A percentile compares a stretch with the other conserved stretches of the same genome.
Conservation (phyloP, 2,329 filamentous ascomycete genomes). For the Diaporthe sp. region DNA sequence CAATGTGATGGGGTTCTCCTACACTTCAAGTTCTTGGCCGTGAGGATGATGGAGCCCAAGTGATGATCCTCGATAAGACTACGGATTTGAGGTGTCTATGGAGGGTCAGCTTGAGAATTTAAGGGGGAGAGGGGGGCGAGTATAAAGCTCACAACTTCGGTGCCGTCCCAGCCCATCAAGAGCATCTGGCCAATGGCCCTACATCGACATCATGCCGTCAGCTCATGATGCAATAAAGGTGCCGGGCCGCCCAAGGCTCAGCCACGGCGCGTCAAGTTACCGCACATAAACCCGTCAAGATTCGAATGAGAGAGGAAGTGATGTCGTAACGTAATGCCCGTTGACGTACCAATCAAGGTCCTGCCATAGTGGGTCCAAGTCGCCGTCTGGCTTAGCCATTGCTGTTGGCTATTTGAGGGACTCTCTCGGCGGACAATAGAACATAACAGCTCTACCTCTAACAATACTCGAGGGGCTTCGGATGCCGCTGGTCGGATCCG, state of each 20-base stretch:
- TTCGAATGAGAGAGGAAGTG: slow-evolving; percentile 25
- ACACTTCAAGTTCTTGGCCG: slow-evolving; percentile 90
- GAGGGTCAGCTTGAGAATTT: background rate
- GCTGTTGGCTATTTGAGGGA: slow-evolving; percentile 31
- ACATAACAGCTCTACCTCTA: slow-evolving; percentile 26
- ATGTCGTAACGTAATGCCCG: background rate
- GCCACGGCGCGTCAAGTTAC: slow-evolving; percentile 23
- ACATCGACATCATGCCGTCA: slow-evolving; percentile 52
- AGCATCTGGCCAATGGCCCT: slow-evolving; percentile 82
- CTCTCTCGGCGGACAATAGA: background rate
- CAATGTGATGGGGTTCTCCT: slow-evolving; percentile 41
- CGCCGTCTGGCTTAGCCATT: slow-evolving; percentile 59
- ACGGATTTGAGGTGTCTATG: slow-evolving; percentile 79
- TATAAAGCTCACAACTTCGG: slow-evolving; percentile 65
- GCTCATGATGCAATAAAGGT: slow-evolving; percentile 33
- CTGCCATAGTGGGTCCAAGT: slow-evolving; percentile 77
- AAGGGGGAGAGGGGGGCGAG: background rate
- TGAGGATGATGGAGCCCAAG: slow-evolving; percentile 87
- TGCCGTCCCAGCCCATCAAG: slow-evolving; percentile 89
- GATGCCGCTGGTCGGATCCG: background rate
- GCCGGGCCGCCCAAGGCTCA: slow-evolving; percentile 36
- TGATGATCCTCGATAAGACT: slow-evolving; percentile 86
- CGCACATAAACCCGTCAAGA: background rate
- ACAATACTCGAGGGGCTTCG: background rate
- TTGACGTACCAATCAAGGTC: slow-evolving; percentile 78